phyloP scores from a whole-genome alignment of 257 asterid genomes.

The Catharanthus roseus region DNA sequence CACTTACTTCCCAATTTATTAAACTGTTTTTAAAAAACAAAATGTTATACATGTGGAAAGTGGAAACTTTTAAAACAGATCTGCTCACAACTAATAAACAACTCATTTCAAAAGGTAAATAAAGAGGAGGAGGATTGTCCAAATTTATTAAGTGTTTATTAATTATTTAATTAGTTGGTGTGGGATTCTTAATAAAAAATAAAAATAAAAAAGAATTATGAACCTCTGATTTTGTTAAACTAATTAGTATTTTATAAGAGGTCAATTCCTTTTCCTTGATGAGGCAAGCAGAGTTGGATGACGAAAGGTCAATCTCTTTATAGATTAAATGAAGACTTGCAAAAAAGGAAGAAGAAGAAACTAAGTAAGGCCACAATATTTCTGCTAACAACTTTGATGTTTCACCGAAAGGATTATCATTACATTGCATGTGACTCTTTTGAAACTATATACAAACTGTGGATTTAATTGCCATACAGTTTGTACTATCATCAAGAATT shows the following conservation, averaged over 20 bases:
- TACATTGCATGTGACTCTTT: constrained; percentile 9
- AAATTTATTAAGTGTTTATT: too few relatives aligned
- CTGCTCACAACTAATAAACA: too few relatives aligned
- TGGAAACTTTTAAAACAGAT: too few relatives aligned
- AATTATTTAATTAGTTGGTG: background rate
- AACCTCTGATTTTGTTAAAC: constrained; percentile 3
- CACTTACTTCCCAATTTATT: too few relatives aligned
- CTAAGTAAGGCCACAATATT: background rate
- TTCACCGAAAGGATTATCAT: constrained; percentile 8
- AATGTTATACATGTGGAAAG: too few relatives aligned
- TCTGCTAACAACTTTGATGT: background rate
- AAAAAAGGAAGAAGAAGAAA: background rate
- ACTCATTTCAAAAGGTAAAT: too few relatives aligned
- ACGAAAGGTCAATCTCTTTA: background rate
- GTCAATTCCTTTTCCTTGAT: background rate
- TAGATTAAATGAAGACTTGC: background rate
- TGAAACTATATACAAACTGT: background rate
- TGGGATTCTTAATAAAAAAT: background rate
- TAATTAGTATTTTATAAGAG: too few relatives aligned
- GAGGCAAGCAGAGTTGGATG: background rate
- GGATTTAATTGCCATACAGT: constrained; percentile 5
- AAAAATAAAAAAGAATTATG: background rate
- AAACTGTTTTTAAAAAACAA: too few relatives aligned
- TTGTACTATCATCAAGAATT: background rate
- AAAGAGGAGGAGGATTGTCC: too few relatives aligned